A percentile compares a stretch with the other conserved stretches of the same genome.
Conservation (phyloP, 176 grass and related monocot genomes). For the Bothriochloa decipiens region DNA sequence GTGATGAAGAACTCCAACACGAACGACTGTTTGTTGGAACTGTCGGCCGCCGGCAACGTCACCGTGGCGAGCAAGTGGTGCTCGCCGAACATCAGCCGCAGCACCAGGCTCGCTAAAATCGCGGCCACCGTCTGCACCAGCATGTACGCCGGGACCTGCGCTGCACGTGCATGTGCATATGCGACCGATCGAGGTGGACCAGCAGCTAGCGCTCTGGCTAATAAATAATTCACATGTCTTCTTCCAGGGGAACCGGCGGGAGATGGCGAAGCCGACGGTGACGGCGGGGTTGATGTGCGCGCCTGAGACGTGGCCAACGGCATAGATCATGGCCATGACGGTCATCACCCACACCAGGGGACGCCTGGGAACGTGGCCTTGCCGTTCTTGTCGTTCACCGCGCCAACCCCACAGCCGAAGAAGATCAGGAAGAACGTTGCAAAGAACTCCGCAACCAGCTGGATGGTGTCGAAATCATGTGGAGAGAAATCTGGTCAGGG, state of each 20-base stretch:
- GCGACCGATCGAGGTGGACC: neutral
- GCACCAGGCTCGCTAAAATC: slow-evolving; percentile 46
- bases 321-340: slow-evolving; percentile 83
- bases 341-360: slow-evolving; percentile 67
- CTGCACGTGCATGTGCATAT: neutral
- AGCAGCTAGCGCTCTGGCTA: neutral
- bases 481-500: neutral
- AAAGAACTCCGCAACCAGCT: slow-evolving; percentile 76
- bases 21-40: slow-evolving; percentile 57
- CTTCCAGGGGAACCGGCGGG: slow-evolving; percentile 72
- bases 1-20: slow-evolving; percentile 76
- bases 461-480: neutral
- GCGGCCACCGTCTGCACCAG: slow-evolving; percentile 50
- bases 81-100: slow-evolving; percentile 63
- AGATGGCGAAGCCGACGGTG: slow-evolving; percentile 69
- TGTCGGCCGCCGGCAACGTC: neutral
- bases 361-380: slow-evolving; percentile 72
- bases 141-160: slow-evolving; percentile 60
- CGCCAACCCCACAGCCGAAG: slow-evolving; percentile 62
- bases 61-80: slow-evolving; percentile 33
- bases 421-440: slow-evolving; percentile 88
- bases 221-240: slow-evolving; percentile 41
- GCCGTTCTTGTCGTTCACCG: slow-evolving; percentile 50
- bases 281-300: slow-evolving; percentile 94
- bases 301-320: slow-evolving; percentile 84